These are phyloP conservation scores for Venturia effusa DNA, from an alignment of 2,329 filamentous ascomycete species.

Conservation along the genomic window DNA sequence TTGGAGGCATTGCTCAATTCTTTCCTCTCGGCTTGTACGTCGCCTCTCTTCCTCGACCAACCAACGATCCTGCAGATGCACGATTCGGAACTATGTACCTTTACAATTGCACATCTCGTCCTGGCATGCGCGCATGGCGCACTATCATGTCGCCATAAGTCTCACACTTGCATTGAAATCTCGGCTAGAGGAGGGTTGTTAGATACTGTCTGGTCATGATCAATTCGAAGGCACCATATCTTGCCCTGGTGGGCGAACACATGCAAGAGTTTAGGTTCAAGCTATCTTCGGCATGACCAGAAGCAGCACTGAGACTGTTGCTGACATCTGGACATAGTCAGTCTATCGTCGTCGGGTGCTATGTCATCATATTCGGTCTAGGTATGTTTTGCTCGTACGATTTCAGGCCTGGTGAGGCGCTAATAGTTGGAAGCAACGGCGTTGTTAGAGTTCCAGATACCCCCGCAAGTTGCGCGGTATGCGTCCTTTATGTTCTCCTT, in stretches of 20 bases:
- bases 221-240: too few relatives aligned
- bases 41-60: neutral
- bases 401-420: neutral
- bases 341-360: conserved; percentile 67
- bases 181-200: neutral
- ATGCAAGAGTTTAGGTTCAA: too few relatives aligned
- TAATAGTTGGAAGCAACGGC: neutral
- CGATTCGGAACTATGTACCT: neutral
- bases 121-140: neutral
- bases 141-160: neutral
- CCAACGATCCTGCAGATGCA: neutral
- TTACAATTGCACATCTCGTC: neutral
- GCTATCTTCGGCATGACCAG: neutral
- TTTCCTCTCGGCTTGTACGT: conserved; percentile 38
- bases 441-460: conserved; percentile 73
- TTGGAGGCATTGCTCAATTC: conserved; percentile 70
- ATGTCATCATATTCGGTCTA: conserved; percentile 84
- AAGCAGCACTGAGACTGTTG: too few relatives aligned
- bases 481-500: conserved; percentile 98
- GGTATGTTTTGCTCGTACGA: conserved; percentile 41
- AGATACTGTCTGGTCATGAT: neutral
- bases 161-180: neutral
- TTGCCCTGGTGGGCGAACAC: neutral
- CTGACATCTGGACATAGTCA: conserved; percentile 37
- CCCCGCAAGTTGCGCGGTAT: conserved; percentile 84